Evolutionary conservation across 768 basidiomycete species (phyloP), one percentile per base, ranked within the genome.

Genomic region (Lentinus tigrinus): DNA sequence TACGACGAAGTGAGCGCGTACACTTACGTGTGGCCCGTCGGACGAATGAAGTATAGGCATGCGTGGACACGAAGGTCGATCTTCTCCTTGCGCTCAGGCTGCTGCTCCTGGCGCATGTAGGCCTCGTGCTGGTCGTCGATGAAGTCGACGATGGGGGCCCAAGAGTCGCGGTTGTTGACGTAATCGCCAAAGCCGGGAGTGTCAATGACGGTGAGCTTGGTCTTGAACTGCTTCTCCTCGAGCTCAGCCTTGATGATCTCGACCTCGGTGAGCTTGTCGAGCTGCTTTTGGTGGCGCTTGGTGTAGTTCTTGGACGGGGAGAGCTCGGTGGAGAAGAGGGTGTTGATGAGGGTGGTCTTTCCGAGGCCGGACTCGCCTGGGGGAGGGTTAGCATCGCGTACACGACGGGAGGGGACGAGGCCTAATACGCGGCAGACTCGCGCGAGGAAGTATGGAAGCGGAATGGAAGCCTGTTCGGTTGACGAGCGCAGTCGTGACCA

Each of bases 181-280:
- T 98, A 98, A 89, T 99, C 97, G 37, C 97, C 97, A 63, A 98
- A 99, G 27, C 97, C 97, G 54, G 97, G 97, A 11, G 96, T 98
- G 75, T 99, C 97, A 64, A 99, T 96, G 72, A 98, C 97, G 17
- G 91, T 95, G 63, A 99, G 86, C 81, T 98, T 98, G 81, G 98
- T 95, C 75, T 95, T 96, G 87, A 98, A 98, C 71, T 93, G 91
- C 73, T 95, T 93, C 76, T 98, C 97, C 77, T 98, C 97, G 23
- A 99, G 85, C 77, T 98, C 96, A 14, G 96, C 97, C 81, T 99
- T 99, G 82, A 98, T 94, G 52, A 99, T 96, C 71, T 98, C 97
- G 56, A 97, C 90, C 77, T 98, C 96, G 23, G 96, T 98, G 48
- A 98, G 85, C 78, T 98, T 98, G 83, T 98, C 96, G 64, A 98